Evolutionary conservation across 2,329 filamentous ascomycete species (phyloP), one percentile per base, ranked within the genome.

Genomic region (Penicillium olsonii): DNA sequence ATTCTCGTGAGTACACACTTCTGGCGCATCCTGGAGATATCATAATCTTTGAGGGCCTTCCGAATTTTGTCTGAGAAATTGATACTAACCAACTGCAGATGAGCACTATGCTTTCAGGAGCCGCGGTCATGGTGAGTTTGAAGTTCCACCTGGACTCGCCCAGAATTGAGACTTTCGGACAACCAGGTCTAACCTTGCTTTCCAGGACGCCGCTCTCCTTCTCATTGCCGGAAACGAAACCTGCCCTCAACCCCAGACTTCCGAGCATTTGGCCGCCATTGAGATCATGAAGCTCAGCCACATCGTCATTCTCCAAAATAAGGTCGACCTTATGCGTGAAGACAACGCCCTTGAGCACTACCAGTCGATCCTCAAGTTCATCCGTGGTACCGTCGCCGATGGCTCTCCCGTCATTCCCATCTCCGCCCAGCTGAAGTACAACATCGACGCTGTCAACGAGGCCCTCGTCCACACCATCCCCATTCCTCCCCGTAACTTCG

Each of bases 211-310:
- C 59, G 94, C 94, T 15, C 84, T 99, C 53, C 84, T 99, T 48
- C 82, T 99, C 46, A 96, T 99, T 70, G 94, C 94, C 55, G 94
- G 94, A 72, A 99, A 99, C 78, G 94, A 99, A 87, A 86, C 90
- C 44, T 97, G 94, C 79, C 94, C 94, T 27, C 94, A 99, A 75
- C 94, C 94, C 42, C 94, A 99, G 77, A 99, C 94, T 15, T 96
- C 92, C 19, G 94, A 99, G 78, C 94, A 99, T 81, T 82, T 99
- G 79, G 94, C 94, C 60, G 94, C 94, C 60, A 97, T 99, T 69
- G 94, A 99, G 76, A 99, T 99, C 71, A 99, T 99, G 94, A 99
- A 99, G 82, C 84, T 99, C 58, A 91, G 95, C 75, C 95, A 99
- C 78, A 96, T 99, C 75, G 96, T 99, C 72, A 97, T 99, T 68